Percentiles rank a stretch among this genome's conserved stretches.
phyloP scores from a whole-genome alignment of 2,329 filamentous ascomycete genomes.

The Sporothrix humicola region DNA sequence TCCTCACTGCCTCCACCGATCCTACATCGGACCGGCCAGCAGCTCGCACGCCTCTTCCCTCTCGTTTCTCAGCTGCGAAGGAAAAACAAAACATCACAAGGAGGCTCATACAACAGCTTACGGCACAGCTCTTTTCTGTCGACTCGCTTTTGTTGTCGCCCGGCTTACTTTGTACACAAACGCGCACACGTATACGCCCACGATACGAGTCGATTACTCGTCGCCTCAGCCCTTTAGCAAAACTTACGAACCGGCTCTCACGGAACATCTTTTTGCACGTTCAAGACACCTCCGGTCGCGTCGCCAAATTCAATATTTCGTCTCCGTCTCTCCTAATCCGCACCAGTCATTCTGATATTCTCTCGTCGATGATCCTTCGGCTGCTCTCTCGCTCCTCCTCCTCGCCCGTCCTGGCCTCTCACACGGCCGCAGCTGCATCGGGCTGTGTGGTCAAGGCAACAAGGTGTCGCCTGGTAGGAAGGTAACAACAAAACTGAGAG shows the following conservation, averaged over 20 bases:
- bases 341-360: neutral
- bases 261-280: neutral
- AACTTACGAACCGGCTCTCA: neutral
- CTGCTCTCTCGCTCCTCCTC: neutral
- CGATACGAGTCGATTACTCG: constrained; percentile 18
- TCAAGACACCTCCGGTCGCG: neutral
- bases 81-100: neutral
- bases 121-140: neutral
- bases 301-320: neutral
- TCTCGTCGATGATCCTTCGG: constrained; percentile 18
- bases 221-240: neutral
- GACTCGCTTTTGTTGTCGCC: neutral
- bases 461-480: constrained; percentile 19
- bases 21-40: constrained; percentile 20
- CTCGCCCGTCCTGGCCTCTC: constrained; percentile 15
- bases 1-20: constrained; percentile 18
- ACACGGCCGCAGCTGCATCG: constrained; percentile 11
- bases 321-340: neutral
- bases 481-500: neutral
- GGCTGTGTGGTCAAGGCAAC: constrained; percentile 23
- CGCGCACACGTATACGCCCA: neutral
- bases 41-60: neutral
- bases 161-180: neutral
- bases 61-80: neutral
- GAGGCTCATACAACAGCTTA: neutral